phyloP scores from a whole-genome alignment of 1,284 basidiomycete species.

The Pulchroboletus neoregius region DNA sequence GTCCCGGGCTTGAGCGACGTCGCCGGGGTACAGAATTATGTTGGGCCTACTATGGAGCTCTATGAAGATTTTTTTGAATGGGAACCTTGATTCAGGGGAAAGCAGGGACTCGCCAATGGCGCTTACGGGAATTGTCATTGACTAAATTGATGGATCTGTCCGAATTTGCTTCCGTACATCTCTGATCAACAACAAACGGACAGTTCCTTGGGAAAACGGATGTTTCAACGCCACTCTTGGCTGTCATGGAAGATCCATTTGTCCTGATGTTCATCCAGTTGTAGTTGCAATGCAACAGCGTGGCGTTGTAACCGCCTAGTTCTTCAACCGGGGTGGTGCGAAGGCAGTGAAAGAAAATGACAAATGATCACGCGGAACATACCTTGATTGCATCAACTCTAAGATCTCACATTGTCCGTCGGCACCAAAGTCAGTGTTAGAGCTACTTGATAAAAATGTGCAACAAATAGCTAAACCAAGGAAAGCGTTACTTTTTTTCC shows the following conservation, averaged over 20 bases:
- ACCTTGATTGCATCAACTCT: too few relatives aligned
- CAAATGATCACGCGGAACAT: too few relatives aligned
- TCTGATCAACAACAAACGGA: neutral
- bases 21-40: neutral
- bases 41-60: neutral
- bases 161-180: constrained; percentile 3
- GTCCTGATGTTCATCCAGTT: neutral
- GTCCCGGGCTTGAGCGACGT: neutral
- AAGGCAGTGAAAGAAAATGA: too few relatives aligned
- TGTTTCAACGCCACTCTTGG: constrained; percentile 7
- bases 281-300: too few relatives aligned
- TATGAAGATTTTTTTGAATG: constrained; percentile 6
- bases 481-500: too few relatives aligned
- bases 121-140: constrained; percentile 13
- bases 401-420: too few relatives aligned
- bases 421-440: too few relatives aligned
- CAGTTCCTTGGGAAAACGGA: neutral
- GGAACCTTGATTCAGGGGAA: constrained; percentile 7
- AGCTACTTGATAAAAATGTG: too few relatives aligned
- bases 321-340: too few relatives aligned
- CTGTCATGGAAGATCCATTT: constrained; percentile 3
- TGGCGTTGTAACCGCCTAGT: too few relatives aligned
- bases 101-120: constrained; percentile 9
- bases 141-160: constrained; percentile 14
- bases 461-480: too few relatives aligned